Conservation (phyloP, 169 alveolate genomes). For the Babesia bovis region DNA sequence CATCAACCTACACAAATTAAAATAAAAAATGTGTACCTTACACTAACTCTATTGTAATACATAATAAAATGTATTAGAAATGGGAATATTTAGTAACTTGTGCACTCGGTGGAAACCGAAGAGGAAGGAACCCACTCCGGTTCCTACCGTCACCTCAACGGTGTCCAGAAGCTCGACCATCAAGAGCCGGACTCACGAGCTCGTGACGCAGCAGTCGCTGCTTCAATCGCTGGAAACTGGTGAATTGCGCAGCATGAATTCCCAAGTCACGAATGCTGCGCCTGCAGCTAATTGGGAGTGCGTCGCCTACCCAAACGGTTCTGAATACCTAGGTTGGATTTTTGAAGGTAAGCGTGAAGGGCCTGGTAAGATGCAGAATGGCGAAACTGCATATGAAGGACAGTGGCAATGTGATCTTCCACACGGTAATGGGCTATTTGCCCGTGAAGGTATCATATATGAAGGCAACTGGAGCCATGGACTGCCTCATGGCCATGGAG, state of each 20-base stretch:
- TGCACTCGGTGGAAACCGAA: background rate
- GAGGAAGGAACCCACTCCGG: background rate
- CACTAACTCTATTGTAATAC: background rate
- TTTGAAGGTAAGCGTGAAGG: conserved; percentile 39
- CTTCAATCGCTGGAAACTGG: background rate
- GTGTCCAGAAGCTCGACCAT: conserved; percentile 21
- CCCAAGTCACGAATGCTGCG: background rate
- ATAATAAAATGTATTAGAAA: background rate
- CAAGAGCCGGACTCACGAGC: conserved; percentile 17
- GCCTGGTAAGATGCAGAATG: conserved; percentile 28
- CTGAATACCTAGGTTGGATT: conserved; percentile 35
- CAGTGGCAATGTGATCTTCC: conserved; percentile 47
- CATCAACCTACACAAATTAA: conserved; percentile 1
- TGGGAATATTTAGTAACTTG: background rate
- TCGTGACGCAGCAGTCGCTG: conserved; percentile 18
- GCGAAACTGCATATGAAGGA: conserved; percentile 17
- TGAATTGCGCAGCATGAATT: background rate
- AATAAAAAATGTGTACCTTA: background rate
- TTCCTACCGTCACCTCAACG: background rate
- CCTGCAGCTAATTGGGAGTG: conserved; percentile 22
- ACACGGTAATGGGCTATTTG: conserved; percentile 25
- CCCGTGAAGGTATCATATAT: conserved; percentile 18
- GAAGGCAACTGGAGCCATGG: conserved; percentile 37
- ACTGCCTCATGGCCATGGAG: conserved; percentile 40
- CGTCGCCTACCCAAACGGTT: conserved; percentile 23